Evolutionary conservation across 2,329 filamentous ascomycete genomes (phyloP), one percentile per base, ranked within the genome.

Genomic region (Fusarium multiceps): DNA sequence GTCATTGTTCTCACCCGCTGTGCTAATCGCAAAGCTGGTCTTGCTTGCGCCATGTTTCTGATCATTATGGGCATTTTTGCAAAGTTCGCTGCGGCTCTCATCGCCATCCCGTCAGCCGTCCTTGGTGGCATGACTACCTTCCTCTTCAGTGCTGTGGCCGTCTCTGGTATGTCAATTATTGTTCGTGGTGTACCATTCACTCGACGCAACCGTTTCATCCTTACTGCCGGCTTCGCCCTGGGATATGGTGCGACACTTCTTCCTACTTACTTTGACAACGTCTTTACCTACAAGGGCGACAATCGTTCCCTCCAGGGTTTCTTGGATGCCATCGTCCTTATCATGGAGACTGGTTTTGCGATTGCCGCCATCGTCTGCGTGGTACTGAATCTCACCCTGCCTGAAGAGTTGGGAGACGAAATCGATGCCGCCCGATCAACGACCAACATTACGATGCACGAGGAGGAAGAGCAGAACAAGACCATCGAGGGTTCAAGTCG

Each of bases 1-100:
- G 92, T 95, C 54, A 94, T 96, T 65, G 91, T 92, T 0, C 84
- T 96, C 46, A 96, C 93, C 0, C 87, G 92, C 18, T 95, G 92
- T 77, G 93, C 93, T 2, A 95, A 93, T 78, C 88, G 93, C 56
- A 91, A 89, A 48, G 93, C 92, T 7, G 93, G 93, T 7, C 94
- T 93, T 77, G 91, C 90, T 50, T 92, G 90, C 76, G 93, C 87
- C 77, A 84, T 92, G 74, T 94, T 94, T 83, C 86, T 96, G 13
- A 80, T 96, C 66, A 78, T 96, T 71, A 93, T 94, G 88, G 93
- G 93, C 18, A 82, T 96, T 65, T 93, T 95, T 73, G 88, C 92
- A 71, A 96, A 96, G 79, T 94, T 95, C 72, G 92, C 92, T 1
- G 93, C 93, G 2, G 87, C 92, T 1, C 87, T 96, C 6, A 91